Percentiles rank a stretch among this genome's conserved stretches.
phyloP scores from a whole-genome alignment of 257 asterid genomes.

The Solanum gandarillasii region DNA sequence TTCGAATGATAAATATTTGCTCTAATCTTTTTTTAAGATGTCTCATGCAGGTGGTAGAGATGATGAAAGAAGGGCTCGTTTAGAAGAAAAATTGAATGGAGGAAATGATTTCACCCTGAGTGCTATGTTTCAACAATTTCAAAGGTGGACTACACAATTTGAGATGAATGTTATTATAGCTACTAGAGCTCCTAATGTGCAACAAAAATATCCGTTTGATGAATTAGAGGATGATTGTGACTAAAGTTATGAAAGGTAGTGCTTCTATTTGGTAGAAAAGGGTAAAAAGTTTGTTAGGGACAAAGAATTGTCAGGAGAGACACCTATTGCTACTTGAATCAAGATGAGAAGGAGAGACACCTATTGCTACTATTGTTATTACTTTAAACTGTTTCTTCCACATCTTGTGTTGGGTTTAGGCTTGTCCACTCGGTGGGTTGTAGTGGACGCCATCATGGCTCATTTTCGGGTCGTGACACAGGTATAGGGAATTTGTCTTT shows the following conservation, averaged over 20 bases:
- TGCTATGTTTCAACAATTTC: not conserved
- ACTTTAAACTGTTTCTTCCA: too few relatives aligned
- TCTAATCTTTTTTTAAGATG: not conserved
- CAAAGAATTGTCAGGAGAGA: not conserved
- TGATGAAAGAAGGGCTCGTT: not conserved
- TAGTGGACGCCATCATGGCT: too few relatives aligned
- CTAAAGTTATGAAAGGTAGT: not conserved
- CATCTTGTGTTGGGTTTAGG: too few relatives aligned
- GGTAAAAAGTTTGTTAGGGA: not conserved
- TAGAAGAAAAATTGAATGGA: not conserved
- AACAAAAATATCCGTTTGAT: not conserved
- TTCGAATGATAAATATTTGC: not conserved
- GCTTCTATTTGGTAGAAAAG: not conserved
- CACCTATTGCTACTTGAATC: not conserved
- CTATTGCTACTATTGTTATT: too few relatives aligned
- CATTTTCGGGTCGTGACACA: too few relatives aligned
- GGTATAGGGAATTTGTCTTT: too few relatives aligned
- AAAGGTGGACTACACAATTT: not conserved
- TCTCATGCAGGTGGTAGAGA: not conserved
- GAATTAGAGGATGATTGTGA: not conserved
- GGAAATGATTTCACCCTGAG: not conserved
- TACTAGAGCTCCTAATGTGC: not conserved
- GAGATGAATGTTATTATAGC: not conserved
- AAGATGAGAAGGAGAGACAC: not conserved
- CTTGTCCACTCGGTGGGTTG: too few relatives aligned